phyloP scores from a whole-genome alignment of 768 basidiomycete genomes.

The Cytidiella melzeri region DNA sequence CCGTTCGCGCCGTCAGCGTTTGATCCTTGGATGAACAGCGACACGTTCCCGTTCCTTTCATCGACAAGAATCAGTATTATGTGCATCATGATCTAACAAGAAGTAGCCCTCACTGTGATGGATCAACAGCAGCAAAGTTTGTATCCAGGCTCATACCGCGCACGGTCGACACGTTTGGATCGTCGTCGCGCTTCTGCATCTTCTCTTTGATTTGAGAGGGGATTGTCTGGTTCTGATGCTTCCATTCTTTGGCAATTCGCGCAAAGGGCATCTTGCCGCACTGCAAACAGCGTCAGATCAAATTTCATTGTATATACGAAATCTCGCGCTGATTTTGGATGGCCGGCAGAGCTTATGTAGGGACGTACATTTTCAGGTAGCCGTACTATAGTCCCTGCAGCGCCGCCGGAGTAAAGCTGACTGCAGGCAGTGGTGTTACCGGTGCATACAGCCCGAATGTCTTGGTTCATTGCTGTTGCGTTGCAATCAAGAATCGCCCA shows the following conservation, averaged over 20 bases:
- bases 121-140: conserved; percentile 29
- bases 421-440: conserved; percentile 28
- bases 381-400: conserved; percentile 46
- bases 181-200: conserved; percentile 27
- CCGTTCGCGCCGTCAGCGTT: not conserved
- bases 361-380: conserved; percentile 41
- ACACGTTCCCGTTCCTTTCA: conserved; percentile 3
- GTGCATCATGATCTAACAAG: not conserved
- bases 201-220: conserved; percentile 26
- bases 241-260: conserved; percentile 34
- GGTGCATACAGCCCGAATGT: conserved; percentile 44
- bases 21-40: conserved; percentile 4
- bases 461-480: conserved; percentile 33
- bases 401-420: conserved; percentile 34
- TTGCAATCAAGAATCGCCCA: conserved; percentile 47
- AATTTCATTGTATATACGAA: not conserved
- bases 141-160: conserved; percentile 38
- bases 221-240: conserved; percentile 38
- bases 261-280: conserved; percentile 25
- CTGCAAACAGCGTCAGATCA: conserved; percentile 3
- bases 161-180: conserved; percentile 30
- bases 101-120: conserved; percentile 2
- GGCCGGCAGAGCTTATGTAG: too few species aligned
- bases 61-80: not conserved
- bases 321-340: too few species aligned